These are phyloP conservation scores for Cnidoscolus chayamansa DNA, from an alignment of 441 rosid genomes.

Conservation along the genomic window DNA sequence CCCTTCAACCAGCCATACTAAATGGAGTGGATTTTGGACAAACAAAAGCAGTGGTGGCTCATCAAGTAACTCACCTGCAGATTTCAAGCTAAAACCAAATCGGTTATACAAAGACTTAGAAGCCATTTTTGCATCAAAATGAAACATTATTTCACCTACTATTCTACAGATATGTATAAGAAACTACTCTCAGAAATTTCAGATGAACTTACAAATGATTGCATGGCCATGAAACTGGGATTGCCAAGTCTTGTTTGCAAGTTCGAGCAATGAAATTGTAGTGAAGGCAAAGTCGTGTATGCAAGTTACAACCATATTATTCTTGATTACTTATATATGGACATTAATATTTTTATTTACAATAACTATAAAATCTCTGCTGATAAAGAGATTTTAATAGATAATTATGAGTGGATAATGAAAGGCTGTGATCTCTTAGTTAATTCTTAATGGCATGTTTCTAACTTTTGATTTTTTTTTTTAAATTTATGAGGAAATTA, in stretches of 20 bases:
- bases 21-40: constrained; percentile 70
- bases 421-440: too few relatives aligned
- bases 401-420: too few relatives aligned
- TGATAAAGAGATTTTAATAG: too few relatives aligned
- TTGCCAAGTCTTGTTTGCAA: not conserved
- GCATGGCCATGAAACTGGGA: too few relatives aligned
- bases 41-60: constrained; percentile 62
- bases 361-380: too few relatives aligned
- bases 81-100: constrained; percentile 52
- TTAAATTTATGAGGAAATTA: too few relatives aligned
- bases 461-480: too few relatives aligned
- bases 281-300: not conserved
- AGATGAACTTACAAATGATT: not conserved
- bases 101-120: constrained; percentile 77
- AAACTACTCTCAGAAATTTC: not conserved
- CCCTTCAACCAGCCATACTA: constrained; percentile 67
- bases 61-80: constrained; percentile 47
- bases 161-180: constrained; percentile 5
- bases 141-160: constrained; percentile 17
- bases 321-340: too few relatives aligned
- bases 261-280: not conserved
- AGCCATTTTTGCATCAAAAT: constrained; percentile 77
- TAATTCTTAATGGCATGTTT: too few relatives aligned
- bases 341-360: too few relatives aligned
- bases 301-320: too few relatives aligned